phyloP scores from a whole-genome alignment of 2,329 filamentous ascomycete species.

The Epichloe baconii region DNA sequence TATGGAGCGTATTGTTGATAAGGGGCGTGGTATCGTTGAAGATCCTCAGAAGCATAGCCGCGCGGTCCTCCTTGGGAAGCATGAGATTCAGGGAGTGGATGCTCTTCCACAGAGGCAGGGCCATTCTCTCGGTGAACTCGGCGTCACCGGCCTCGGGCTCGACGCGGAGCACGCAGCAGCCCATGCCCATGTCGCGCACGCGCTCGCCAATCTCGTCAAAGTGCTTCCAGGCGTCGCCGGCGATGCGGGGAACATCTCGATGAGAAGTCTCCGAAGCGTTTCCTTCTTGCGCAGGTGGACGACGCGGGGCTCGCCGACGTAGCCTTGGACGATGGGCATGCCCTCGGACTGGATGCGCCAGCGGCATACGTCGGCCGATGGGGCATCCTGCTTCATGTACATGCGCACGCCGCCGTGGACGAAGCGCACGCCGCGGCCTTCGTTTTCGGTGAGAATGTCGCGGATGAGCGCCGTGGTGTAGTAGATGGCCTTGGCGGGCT shows the following conservation, averaged over 20 bases:
- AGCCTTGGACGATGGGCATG: constrained; percentile 79
- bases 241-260: constrained; percentile 93
- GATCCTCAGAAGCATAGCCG: constrained; percentile 79
- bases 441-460: constrained; percentile 75
- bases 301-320: constrained; percentile 67
- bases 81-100: constrained; percentile 88
- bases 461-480: constrained; percentile 79
- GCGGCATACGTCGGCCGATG: constrained; percentile 71
- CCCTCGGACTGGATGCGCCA: constrained; percentile 97
- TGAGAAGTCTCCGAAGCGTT: constrained; percentile 69
- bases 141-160: constrained; percentile 56
- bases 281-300: constrained; percentile 63
- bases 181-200: constrained; percentile 68
- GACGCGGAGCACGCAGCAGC: constrained; percentile 80
- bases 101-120: constrained; percentile 88
- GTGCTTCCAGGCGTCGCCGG: constrained; percentile 57
- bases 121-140: constrained; percentile 61
- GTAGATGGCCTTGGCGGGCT: constrained; percentile 89
- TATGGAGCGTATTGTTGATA: constrained; percentile 52
- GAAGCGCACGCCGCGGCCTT: constrained; percentile 85
- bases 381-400: constrained; percentile 96
- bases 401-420: constrained; percentile 96
- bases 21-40: constrained; percentile 83
- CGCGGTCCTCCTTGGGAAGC: constrained; percentile 93
- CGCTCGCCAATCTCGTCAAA: constrained; percentile 81